Percentiles rank a stretch among this genome's conserved stretches.
Conservation (phyloP, 1,139 yeast genomes). For the Cylindricascospora bacillispora region DNA sequence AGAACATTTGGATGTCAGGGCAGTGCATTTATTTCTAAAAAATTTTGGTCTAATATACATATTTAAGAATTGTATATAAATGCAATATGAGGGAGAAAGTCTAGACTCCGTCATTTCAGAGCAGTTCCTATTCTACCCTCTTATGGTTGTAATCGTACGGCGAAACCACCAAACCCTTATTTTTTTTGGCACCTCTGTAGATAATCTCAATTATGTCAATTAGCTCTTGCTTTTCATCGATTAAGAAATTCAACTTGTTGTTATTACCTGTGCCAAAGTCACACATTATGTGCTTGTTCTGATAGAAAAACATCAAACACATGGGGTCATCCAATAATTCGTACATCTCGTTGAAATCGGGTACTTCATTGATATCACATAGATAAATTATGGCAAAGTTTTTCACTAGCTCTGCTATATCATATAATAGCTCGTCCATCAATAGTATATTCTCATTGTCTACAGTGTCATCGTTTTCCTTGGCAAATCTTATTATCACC, state of each 20-base stretch:
- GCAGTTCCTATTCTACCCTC: constrained; percentile 11
- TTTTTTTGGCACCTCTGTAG: constrained; percentile 83
- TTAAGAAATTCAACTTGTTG: constrained; percentile 73
- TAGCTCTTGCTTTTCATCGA: constrained; percentile 76
- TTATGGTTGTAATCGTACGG: constrained; percentile 35
- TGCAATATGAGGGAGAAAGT: too few species aligned
- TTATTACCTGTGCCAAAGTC: constrained; percentile 98
- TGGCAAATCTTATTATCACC: constrained; percentile 81
- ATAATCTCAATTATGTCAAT: constrained; percentile 85
- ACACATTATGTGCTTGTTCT: constrained; percentile 95
- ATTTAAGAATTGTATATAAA: too few species aligned
- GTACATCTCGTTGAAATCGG: constrained; percentile 88
- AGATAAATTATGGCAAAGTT: constrained; percentile 82
- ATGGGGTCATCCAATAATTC: constrained; percentile 74
- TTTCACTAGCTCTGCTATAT: constrained; percentile 69
- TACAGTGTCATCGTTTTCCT: constrained; percentile 31
- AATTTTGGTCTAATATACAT: too few species aligned
- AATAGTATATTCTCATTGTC: constrained; percentile 75
- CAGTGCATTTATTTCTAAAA: too few species aligned
- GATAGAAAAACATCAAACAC: constrained; percentile 84
- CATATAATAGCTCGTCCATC: constrained; percentile 76
- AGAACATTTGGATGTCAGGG: too few species aligned
- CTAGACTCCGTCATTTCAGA: too few species aligned
- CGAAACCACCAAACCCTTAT: constrained; percentile 81
- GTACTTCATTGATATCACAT: constrained; percentile 80